phyloP scores from a whole-genome alignment of 2,329 filamentous ascomycete species.

The Arthrobotrys musiformis region DNA sequence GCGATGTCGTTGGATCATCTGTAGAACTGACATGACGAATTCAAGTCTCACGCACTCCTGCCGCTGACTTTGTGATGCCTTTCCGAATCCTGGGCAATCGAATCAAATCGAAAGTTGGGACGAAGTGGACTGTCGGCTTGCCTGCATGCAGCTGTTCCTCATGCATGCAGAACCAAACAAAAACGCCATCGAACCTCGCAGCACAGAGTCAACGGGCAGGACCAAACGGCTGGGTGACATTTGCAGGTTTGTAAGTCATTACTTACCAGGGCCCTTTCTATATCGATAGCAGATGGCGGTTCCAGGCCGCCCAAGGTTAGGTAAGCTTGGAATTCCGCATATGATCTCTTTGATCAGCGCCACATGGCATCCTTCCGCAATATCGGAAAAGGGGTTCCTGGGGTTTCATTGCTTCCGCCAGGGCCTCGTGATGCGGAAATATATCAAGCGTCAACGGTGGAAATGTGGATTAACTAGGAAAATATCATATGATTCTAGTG shows the following conservation, averaged over 20 bases:
- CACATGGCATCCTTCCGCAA: conserved; percentile 48
- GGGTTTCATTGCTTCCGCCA: conserved; percentile 16
- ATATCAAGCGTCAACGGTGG: not conserved
- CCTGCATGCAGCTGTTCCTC: conserved; percentile 16
- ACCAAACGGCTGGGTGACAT: not conserved
- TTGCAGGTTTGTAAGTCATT: too few species aligned
- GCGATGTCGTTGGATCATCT: not conserved
- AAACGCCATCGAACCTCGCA: conserved; percentile 9
- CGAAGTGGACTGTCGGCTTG: conserved; percentile 18
- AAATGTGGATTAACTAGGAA: not conserved
- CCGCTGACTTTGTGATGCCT: conserved; percentile 7
- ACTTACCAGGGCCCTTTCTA: not conserved
- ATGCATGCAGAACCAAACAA: conserved; percentile 14
- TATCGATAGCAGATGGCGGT: conserved; percentile 1
- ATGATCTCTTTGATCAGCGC: conserved; percentile 40
- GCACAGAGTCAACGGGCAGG: conserved; percentile 6
- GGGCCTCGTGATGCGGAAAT: conserved; percentile 6
- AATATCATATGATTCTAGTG: not conserved
- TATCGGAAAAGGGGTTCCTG: conserved; percentile 23
- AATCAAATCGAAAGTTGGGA: conserved; percentile 31
- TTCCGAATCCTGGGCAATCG: not conserved
- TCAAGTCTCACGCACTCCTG: conserved; percentile 22
- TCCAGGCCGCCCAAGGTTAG: not conserved
- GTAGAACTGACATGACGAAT: not conserved
- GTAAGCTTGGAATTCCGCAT: conserved; percentile 12